Evolutionary conservation across 495 filamentous ascomycete genomes (phyloP), one percentile per base, ranked within the genome.

Genomic region (Hypoxylon intermedium): DNA sequence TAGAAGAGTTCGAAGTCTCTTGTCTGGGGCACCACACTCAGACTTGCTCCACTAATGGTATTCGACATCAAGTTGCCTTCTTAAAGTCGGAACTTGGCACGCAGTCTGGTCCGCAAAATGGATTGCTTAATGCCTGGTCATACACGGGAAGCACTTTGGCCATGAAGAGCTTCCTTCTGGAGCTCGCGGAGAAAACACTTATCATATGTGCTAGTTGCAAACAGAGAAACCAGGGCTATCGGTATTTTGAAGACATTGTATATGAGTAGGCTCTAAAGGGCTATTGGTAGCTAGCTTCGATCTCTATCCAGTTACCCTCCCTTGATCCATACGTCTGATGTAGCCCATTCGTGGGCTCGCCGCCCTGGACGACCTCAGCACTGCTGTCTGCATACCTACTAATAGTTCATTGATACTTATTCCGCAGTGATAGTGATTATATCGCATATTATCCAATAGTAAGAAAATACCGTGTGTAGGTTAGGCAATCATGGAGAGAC

Each of bases 51-150:
- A 13, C 23, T 3, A 40, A 59, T 4, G 45, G 30, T 12, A 55
- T 45, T 4, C 47, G 54, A n/a, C 66, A 69, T 28, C 62, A 65
- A 15, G 66, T 66, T 5, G 54, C 55, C n/a, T 69, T 69, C 47
- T 43, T 59, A 19, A 54, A 43, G 26, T 69, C 66, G 1, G 33
- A 44, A 18, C 3, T 49, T 13, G 66, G 66, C 1, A 23, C 21
- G 5, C 66, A 69, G 46, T 63, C 62, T 1, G 58, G 50, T 1
- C 53, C 54, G 11, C 18, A 9, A 9, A 47, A 57, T 19, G 54
- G 57, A 6, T 15, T 66, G 15, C 36, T 60, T 9, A 41, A 62
- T 18, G 20, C 33, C 11, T 69, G 66, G 66, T 63, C 49, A 2
- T 42, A 60, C 15, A 6, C 50, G 13, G 62, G 61, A 2, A 57